Evolutionary conservation across 768 basidiomycete species (phyloP), one percentile per base, ranked within the genome.

Genomic region (Phaeotremella skinneri): DNA sequence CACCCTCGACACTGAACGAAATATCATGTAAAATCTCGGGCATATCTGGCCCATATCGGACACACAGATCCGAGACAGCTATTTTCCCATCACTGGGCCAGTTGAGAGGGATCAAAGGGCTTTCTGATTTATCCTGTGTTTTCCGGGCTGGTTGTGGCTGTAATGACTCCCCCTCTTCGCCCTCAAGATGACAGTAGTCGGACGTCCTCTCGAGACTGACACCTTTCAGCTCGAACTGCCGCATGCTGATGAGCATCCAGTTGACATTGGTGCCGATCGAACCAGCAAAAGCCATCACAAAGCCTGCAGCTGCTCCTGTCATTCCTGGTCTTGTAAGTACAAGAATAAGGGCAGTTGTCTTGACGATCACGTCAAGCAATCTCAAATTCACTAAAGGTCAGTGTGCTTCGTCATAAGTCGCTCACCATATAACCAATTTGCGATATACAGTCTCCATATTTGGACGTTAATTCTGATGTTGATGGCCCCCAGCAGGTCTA

Each of bases 1-100:
- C 66, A 0, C 68, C 68, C 7, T 53, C 43, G 3, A 72, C 56
- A 7, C 51, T 29, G 50, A 76, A 76, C 0, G 62, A 52, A 13
- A 76, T 64, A 39, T 68, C 61, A 47, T 72, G 70, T 9, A 76
- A 58, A 31, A 76, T 73, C 17, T 72, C 61, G 2, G 68, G 72
- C 49, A 67, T 56, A 31, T 69, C 66, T 4, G 59, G 58, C 17
- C 60, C 66, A 52, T 70, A 69, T 21, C 58, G 41, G 14, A 56
- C 68, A 23, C 50, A 59, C 2, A 74, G 48, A 23, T 61, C 51
- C 34, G 49, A 17, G 2, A 68, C 56, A 14, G 61, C 29, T 4
- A 70, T 37, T 3, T 20, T 26, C 11, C 64, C 66, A 20, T 55
- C 23, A 21, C 48, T 50, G 14, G 70, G 62, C 67, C 68, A 65